Conservation (phyloP, 169 alveolate genomes). For the Cryptosporidium baileyi region DNA sequence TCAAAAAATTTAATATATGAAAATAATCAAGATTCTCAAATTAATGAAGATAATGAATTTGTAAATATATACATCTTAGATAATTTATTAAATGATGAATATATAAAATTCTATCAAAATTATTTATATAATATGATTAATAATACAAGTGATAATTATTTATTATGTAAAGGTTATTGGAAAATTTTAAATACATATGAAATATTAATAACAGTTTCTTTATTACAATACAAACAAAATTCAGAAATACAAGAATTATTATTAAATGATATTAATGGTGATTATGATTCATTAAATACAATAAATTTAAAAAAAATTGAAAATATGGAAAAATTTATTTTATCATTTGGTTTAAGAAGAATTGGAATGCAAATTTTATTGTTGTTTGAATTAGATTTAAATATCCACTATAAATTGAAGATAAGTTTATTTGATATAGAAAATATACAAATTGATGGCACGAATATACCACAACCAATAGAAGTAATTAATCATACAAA, state of each 20-base stretch:
- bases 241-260: not conserved
- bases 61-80: not conserved
- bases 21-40: not conserved
- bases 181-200: slow-evolving; percentile 20
- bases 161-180: slow-evolving; percentile 5
- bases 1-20: not conserved
- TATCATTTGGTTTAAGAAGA: slow-evolving; percentile 48
- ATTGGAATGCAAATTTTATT: slow-evolving; percentile 51
- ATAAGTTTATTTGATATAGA: slow-evolving; percentile 20
- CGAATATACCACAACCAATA: not conserved
- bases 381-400: not conserved
- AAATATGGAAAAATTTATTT: not conserved
- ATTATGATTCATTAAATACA: slow-evolving; percentile 39
- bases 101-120: not conserved
- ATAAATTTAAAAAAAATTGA: slow-evolving; percentile 4
- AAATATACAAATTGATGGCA: slow-evolving; percentile 32
- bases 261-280: slow-evolving; percentile 26
- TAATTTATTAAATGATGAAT: not conserved
- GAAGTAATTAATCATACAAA: slow-evolving; percentile 39
- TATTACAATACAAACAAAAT: not conserved
- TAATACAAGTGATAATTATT: not conserved
- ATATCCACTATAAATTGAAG: not conserved
- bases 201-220: not conserved
- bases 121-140: not conserved
- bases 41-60: not conserved